Conservation (phyloP, 495 filamentous ascomycete genomes). For the Trichoderma gamsii region DNA sequence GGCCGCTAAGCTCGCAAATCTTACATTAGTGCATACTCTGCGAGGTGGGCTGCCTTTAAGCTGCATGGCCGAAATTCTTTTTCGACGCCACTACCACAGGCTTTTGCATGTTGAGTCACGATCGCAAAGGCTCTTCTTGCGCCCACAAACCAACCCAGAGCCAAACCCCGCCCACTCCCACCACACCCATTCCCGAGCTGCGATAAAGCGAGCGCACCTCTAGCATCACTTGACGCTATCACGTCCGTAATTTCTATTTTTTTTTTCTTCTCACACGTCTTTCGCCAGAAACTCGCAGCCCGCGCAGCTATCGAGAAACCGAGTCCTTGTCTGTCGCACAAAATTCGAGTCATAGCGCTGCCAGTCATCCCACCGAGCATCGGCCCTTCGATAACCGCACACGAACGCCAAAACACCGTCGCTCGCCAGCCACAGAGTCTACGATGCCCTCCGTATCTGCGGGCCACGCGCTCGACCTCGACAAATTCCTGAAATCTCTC, state of each 20-base stretch:
- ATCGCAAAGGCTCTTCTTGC: conserved; percentile 7
- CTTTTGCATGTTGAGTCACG: conserved; percentile 9
- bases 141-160: conserved; percentile 1
- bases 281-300: background rate
- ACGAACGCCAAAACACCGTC: background rate
- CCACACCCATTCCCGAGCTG: conserved; percentile 3
- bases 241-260: background rate
- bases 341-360: conserved; percentile 4
- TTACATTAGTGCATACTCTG: too few species aligned
- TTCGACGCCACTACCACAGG: background rate
- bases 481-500: conserved; percentile 70
- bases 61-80: conserved; percentile 3
- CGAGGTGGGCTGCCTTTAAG: background rate
- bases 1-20: background rate
- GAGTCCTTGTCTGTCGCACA: background rate
- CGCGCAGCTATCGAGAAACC: background rate
- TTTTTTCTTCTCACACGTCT: background rate
- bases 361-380: background rate
- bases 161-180: background rate
- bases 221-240: background rate
- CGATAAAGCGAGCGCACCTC: background rate
- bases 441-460: conserved; percentile 38
- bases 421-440: background rate
- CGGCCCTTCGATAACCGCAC: conserved; percentile 8
- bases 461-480: conserved; percentile 59